Base-by-base conservation (phyloP, 805 yeast species). In the Candida parachauliodes region DNA sequence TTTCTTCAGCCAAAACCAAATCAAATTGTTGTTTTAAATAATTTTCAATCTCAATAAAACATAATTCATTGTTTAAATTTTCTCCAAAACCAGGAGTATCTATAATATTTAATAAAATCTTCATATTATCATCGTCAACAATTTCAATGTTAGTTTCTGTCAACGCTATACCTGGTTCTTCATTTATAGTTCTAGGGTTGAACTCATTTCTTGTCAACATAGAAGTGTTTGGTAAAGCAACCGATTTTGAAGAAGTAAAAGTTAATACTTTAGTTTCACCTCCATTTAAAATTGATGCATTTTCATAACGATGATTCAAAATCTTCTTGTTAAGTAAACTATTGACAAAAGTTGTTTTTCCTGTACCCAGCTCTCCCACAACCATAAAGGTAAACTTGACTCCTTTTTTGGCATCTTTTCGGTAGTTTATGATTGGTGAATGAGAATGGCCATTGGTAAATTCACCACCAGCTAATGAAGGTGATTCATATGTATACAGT, bases 31-130 rank as follows among this genome's bases (percentile, higher is more conserved):
- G 88, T 55, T 81, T 83, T 51, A 85, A 61, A 54, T 74, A 85
- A 40, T 72, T 69, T 37, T 77, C 75, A 36, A 84, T 76, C 53
- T 84, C 93, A 9, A 63, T 67, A 51, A 75, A 78, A 53, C 91
- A 83, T 35, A 81, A 49, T 33, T 76, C 76, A 58, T 82, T 83
- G 60, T 85, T 79, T 47, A 84, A 68, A 53, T 77, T 80, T 50
- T 83, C 89, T 29, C 91, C 93, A 51, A 83, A 79, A 1, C 91
- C 93, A 15, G 87, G 84, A 4, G 91, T 73, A 51, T 81, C 81
- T 34, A 83, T 74, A 33, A 83, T 67, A 45, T 77, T 77, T 46
- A 86, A 63, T 27, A 71, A 59, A 47, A 81, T 60, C 47, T 73
- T 75, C 10, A 76, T 64, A 41, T 75, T 76, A 17, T 72, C 77